Percentiles rank a stretch among this genome's conserved stretches.
Evolutionary conservation across 495 filamentous ascomycete species (phyloP).

Genomic region (Melanomma pulvis-pyrius): DNA sequence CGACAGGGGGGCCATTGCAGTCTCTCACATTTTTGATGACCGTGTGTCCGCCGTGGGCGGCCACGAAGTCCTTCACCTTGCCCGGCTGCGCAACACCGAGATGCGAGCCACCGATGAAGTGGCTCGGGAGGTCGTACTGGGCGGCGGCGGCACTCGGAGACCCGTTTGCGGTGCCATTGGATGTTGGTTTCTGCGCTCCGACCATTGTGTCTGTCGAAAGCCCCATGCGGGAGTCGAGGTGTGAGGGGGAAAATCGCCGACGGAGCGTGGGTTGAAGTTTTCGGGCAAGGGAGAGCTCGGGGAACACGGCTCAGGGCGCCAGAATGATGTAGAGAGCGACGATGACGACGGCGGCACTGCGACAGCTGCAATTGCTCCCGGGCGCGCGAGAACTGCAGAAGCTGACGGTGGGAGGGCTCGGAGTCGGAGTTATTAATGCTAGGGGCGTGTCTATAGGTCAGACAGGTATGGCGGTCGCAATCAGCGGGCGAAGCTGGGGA

Average conservation of each 20-base stretch:
- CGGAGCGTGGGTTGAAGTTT: background rate
- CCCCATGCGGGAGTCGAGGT: conserved; percentile 25
- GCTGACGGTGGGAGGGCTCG: conserved; percentile 12
- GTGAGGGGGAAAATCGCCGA: background rate
- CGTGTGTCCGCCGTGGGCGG: conserved; percentile 86
- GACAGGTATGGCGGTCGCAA: conserved; percentile 1
- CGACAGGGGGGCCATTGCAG: background rate
- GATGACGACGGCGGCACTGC: background rate
- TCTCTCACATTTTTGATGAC: conserved; percentile 89
- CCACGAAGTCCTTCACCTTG: conserved; percentile 92
- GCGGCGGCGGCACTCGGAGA: conserved; percentile 65
- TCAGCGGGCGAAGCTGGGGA: conserved; percentile 28
- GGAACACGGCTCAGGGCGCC: background rate
- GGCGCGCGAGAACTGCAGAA: background rate
- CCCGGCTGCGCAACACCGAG: conserved; percentile 76
- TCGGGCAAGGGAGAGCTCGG: conserved; percentile 4
- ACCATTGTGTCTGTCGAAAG: conserved; percentile 35
- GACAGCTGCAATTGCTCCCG: background rate
- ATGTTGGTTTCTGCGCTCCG: conserved; percentile 15
- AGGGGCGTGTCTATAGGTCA: conserved; percentile 1
- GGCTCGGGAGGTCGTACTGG: conserved; percentile 77
- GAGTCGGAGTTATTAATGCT: conserved; percentile 22
- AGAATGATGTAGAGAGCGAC: background rate
- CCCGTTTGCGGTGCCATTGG: conserved; percentile 52
- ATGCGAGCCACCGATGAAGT: conserved; percentile 95